phyloP scores from a whole-genome alignment of 225 moss, liverwort and hornwort species.

The Physcomitrellopsis africana region DNA sequence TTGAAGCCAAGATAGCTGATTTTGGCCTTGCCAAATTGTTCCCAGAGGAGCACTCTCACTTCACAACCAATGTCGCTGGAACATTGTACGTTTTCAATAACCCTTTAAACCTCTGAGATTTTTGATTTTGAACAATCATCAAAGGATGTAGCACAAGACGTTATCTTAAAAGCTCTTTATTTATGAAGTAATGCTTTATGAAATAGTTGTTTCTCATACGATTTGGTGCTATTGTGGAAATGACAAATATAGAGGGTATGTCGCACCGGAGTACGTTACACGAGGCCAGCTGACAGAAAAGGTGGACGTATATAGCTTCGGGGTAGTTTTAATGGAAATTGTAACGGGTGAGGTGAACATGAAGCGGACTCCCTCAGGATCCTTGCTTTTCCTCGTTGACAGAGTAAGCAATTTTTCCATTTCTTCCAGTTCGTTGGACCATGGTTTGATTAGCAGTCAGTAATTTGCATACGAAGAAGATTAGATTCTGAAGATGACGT shows the following conservation, averaged over 20 bases:
- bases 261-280: constrained; percentile 62
- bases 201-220: constrained; percentile 4
- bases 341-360: constrained; percentile 57
- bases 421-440: constrained; percentile 1
- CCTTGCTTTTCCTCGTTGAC: constrained; percentile 56
- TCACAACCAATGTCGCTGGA: constrained; percentile 60
- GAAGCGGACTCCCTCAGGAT: constrained; percentile 57
- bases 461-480: not conserved
- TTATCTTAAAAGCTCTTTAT: not conserved
- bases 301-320: constrained; percentile 65
- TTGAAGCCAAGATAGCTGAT: constrained; percentile 93
- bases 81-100: constrained; percentile 45
- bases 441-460: not conserved
- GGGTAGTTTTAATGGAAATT: constrained; percentile 62
- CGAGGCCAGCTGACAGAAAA: constrained; percentile 59
- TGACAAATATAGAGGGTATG: constrained; percentile 52
- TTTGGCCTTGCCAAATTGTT: constrained; percentile 89
- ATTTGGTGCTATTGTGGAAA: constrained; percentile 21
- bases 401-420: constrained; percentile 33
- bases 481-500: not conserved
- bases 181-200: not conserved
- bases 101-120: constrained; percentile 7
- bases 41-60: constrained; percentile 56
- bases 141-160: not conserved
- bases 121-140: not conserved